Percentiles rank a stretch among this genome's conserved stretches.
phyloP scores from a whole-genome alignment of 495 filamentous ascomycete species.

The Penicilliopsis zonata region DNA sequence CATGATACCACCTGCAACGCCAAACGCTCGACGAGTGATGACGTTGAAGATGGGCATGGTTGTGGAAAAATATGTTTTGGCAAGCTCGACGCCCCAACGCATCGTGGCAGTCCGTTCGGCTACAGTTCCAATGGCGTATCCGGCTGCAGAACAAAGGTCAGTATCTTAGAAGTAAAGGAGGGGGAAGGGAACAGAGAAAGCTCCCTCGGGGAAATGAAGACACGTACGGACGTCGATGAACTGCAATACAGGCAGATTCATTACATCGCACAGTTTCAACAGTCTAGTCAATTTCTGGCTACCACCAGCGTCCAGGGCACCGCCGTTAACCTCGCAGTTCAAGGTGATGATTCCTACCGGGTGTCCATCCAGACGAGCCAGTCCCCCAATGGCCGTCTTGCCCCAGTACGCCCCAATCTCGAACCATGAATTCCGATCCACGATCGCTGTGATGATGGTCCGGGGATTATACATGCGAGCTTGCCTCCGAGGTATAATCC shows the following conservation, averaged over 20 bases:
- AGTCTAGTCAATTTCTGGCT: conserved; percentile 46
- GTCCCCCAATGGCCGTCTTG: conserved; percentile 44
- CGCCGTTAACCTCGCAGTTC: conserved; percentile 49
- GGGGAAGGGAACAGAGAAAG: not conserved
- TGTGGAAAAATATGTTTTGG: conserved; percentile 46
- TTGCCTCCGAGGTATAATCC: conserved; percentile 43
- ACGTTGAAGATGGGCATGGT: conserved; percentile 50
- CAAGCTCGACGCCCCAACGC: conserved; percentile 48
- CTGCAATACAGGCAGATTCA: conserved; percentile 50
- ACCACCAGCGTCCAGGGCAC: conserved; percentile 46
- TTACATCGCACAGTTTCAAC: conserved; percentile 50
- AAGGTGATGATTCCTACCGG: conserved; percentile 44
- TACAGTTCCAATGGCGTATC: conserved; percentile 50
- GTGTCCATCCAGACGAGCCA: conserved; percentile 41
- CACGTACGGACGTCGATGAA: conserved; percentile 46
- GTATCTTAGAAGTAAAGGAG: not conserved
- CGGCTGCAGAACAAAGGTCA: conserved; percentile 16
- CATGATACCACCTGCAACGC: conserved; percentile 52
- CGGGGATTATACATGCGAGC: conserved; percentile 49
- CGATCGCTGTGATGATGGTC: conserved; percentile 42
- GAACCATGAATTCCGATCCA: conserved; percentile 45
- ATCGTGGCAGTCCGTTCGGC: conserved; percentile 51
- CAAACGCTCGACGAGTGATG: conserved; percentile 43
- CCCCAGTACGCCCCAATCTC: conserved; percentile 53
- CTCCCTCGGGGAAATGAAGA: conserved; percentile 1